phyloP scores from a whole-genome alignment of 176 grass and related monocot species.

The Triticum dicoccoides region DNA sequence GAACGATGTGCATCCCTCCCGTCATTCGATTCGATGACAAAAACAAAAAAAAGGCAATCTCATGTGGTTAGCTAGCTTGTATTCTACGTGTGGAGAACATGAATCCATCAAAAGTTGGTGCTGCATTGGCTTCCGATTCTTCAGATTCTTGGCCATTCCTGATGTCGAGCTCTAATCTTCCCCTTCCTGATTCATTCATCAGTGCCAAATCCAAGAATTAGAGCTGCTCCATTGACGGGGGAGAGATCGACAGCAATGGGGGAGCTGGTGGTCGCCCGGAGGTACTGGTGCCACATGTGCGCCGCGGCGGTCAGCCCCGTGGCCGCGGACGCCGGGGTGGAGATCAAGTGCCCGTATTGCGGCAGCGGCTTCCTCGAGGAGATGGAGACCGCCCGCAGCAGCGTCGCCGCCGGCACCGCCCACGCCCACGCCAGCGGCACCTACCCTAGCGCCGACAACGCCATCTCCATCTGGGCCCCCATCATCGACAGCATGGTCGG shows the following conservation, averaged over 20 bases:
- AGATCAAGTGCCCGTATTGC: constrained; percentile 86
- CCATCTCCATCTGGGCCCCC: constrained; percentile 58
- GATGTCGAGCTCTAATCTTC: neutral
- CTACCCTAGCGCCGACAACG: constrained; percentile 20
- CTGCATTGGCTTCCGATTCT: constrained; percentile 12
- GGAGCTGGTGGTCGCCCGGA: constrained; percentile 36
- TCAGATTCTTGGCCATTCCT: neutral
- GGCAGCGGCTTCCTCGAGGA: constrained; percentile 83
- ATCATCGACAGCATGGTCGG: constrained; percentile 53
- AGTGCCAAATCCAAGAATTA: constrained; percentile 22
- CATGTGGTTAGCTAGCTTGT: neutral
- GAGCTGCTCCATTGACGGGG: constrained; percentile 28
- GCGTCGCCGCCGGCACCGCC: neutral
- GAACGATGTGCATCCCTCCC: neutral
- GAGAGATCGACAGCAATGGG: constrained; percentile 39
- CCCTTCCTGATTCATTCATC: neutral
- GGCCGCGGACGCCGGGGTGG: constrained; percentile 34
- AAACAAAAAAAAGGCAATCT: neutral
- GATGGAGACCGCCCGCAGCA: constrained; percentile 57
- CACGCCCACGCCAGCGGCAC: neutral
- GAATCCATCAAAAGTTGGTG: neutral
- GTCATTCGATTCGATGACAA: neutral
- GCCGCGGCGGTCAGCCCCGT: constrained; percentile 53
- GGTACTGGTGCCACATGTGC: constrained; percentile 91
- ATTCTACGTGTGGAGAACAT: neutral